phyloP scores from a whole-genome alignment of 1,284 basidiomycete genomes.

The Leccinum subrobustum region DNA sequence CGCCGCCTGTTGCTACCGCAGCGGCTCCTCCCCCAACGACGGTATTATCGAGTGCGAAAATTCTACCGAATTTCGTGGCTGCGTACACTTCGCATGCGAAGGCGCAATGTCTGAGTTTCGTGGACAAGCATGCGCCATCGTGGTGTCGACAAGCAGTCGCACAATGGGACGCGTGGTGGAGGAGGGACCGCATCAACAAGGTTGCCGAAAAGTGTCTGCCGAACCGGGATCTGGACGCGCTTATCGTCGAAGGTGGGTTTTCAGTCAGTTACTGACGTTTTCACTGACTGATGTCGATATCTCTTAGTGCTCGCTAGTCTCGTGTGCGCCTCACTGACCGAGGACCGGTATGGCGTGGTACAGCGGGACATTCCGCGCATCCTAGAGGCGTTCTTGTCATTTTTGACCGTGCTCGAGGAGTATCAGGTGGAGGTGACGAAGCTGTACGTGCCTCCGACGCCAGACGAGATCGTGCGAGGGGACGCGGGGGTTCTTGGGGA shows the following conservation, averaged over 20 bases:
- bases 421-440: conserved; percentile 50
- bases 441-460: conserved; percentile 37
- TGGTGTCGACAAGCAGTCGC: conserved; percentile 27
- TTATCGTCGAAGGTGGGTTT: conserved; percentile 52
- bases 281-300: not conserved
- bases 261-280: conserved; percentile 10
- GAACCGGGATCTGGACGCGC: conserved; percentile 56
- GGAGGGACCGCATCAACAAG: conserved; percentile 49
- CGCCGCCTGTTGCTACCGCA: not conserved
- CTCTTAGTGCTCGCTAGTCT: conserved; percentile 63
- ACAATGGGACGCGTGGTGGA: conserved; percentile 50
- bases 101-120: conserved; percentile 4
- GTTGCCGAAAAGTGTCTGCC: conserved; percentile 54
- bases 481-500: conserved; percentile 29
- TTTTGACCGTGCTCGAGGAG: conserved; percentile 63
- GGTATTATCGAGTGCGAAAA: not conserved
- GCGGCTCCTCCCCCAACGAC: not conserved
- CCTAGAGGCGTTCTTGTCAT: conserved; percentile 70
- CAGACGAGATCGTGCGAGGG: conserved; percentile 36
- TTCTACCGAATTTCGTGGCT: conserved; percentile 13
- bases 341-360: conserved; percentile 80
- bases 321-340: conserved; percentile 69
- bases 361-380: conserved; percentile 82
- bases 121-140: conserved; percentile 32
- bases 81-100: conserved; percentile 15